Evolutionary conservation across 2,329 filamentous ascomycete genomes (phyloP).

Genomic region (Coniochaeta sp.): DNA sequence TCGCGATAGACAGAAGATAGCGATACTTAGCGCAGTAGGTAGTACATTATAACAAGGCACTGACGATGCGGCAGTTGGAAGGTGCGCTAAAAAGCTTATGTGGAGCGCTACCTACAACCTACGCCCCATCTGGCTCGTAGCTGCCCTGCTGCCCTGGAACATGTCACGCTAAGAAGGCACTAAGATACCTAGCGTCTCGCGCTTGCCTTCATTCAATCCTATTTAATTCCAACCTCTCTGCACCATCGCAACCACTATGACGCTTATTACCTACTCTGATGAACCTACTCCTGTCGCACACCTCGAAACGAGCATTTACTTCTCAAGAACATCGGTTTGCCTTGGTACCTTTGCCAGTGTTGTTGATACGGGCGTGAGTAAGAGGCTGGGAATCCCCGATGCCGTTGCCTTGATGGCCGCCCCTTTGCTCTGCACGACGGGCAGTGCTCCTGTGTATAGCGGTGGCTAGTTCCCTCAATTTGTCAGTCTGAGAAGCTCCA

Average conservation of each 20-base stretch:
- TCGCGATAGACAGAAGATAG: not conserved
- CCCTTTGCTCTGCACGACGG: conserved; percentile 14
- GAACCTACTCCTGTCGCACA: too few relatives aligned
- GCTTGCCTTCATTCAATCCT: too few relatives aligned
- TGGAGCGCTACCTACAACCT: not conserved
- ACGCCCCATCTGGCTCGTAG: too few relatives aligned
- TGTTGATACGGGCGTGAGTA: conserved; percentile 6
- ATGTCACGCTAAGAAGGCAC: not conserved
- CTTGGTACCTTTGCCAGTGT: not conserved
- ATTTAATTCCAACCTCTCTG: not conserved
- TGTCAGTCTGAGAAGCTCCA: not conserved
- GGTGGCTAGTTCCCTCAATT: conserved; percentile 10
- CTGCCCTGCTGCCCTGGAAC: too few relatives aligned
- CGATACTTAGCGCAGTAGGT: not conserved
- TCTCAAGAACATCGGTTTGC: not conserved
- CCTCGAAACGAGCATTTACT: not conserved
- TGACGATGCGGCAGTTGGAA: not conserved
- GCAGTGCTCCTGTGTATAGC: conserved; percentile 18
- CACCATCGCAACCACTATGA: not conserved
- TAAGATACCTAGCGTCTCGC: not conserved
- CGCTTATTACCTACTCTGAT: not conserved
- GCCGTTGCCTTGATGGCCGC: conserved; percentile 17
- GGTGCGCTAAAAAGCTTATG: not conserved
- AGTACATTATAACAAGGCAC: not conserved
- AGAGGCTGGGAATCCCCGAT: conserved; percentile 14